Evolutionary conservation across 2,329 filamentous ascomycete species (phyloP).

Genomic region (Verticillium dahliae): DNA sequence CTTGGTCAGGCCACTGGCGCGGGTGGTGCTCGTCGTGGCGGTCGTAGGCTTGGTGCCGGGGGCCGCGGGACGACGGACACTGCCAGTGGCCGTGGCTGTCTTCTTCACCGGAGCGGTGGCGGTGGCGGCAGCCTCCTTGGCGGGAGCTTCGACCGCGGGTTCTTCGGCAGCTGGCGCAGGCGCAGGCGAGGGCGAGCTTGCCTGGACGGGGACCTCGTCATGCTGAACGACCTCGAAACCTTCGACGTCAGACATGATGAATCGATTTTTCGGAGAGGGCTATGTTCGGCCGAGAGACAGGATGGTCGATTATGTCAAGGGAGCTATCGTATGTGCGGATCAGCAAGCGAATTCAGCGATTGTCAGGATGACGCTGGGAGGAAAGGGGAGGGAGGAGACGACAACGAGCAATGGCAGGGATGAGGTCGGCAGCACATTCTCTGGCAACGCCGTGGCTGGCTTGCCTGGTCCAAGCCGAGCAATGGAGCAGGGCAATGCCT

Average conservation of each 20-base stretch:
- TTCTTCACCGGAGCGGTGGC: slow-evolving; percentile 23
- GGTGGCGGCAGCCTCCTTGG: slow-evolving; percentile 20
- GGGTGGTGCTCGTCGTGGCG: slow-evolving; percentile 22
- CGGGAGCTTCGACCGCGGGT: slow-evolving; percentile 22
- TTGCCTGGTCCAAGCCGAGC: neutral
- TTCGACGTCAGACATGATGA: slow-evolving; percentile 40
- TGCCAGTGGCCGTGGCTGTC: slow-evolving; percentile 21
- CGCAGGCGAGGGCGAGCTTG: slow-evolving; percentile 16
- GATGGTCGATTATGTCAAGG: neutral
- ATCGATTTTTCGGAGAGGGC: neutral
- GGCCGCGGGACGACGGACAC: slow-evolving; percentile 24
- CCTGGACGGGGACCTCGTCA: slow-evolving; percentile 29
- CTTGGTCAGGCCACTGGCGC: slow-evolving; percentile 36
- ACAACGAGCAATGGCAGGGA: neutral
- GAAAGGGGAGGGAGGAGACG: neutral
- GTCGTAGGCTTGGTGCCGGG: slow-evolving; percentile 20
- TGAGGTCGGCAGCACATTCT: neutral
- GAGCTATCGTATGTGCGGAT: neutral
- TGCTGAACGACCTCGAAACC: slow-evolving; percentile 36
- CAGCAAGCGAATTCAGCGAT: neutral
- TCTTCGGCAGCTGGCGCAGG: slow-evolving; percentile 19
- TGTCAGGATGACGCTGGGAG: neutral
- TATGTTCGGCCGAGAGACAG: neutral
- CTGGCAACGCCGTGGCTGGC: neutral
- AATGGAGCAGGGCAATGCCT: neutral